Evolutionary conservation across 169 alveolate species (phyloP).

Genomic region (Perkinsus chesapeaki): DNA sequence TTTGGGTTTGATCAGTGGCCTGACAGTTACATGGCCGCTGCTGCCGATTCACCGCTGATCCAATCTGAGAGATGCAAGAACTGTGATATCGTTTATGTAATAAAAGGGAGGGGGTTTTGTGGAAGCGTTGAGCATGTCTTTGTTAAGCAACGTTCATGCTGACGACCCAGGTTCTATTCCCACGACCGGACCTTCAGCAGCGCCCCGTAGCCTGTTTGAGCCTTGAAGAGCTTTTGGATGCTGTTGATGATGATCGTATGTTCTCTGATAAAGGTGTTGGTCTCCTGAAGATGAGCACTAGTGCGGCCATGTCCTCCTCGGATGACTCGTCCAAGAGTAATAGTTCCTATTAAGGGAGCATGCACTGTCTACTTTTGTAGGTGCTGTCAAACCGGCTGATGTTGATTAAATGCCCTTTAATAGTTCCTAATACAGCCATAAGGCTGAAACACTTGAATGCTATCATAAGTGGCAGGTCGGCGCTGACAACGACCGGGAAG

Average conservation of each 20-base stretch:
- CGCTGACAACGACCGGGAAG: no score
- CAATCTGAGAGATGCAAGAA: neutral
- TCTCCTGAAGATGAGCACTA: neutral
- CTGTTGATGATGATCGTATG: neutral
- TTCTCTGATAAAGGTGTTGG: neutral
- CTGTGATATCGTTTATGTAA: neutral
- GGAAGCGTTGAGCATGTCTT: neutral
- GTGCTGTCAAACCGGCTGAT: no score
- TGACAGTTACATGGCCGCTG: neutral
- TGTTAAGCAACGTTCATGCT: neutral
- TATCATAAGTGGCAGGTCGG: no score
- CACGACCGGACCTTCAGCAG: conserved; percentile 4
- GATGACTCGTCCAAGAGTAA: neutral
- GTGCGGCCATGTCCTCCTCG: neutral
- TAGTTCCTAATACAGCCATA: no score
- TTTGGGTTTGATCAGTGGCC: no score
- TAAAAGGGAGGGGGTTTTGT: neutral
- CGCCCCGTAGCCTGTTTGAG: neutral
- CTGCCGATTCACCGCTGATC: neutral
- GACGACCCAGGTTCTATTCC: neutral
- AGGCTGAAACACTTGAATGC: no score
- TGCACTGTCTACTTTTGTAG: no score
- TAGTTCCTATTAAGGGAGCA: no score
- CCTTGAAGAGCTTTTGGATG: neutral
- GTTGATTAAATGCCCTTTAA: neutral